Percentiles rank a stretch among this genome's conserved stretches.
Evolutionary conservation across 495 filamentous ascomycete genomes (phyloP).

Genomic region (Xylona heveae): DNA sequence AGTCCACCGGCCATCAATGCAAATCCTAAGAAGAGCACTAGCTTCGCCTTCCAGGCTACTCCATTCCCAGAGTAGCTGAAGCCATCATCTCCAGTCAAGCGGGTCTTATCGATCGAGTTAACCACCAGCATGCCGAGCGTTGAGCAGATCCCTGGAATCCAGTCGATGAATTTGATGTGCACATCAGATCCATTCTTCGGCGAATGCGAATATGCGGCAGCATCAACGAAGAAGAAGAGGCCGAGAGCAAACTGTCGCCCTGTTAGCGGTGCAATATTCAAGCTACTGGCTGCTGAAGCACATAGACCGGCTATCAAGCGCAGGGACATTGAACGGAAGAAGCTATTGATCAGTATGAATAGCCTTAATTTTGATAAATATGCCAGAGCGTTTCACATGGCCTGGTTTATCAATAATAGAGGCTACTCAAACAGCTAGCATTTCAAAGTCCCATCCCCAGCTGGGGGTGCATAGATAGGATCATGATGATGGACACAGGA

Average conservation of each 20-base stretch:
- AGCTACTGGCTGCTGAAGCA: too few relatives aligned
- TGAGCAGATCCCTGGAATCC: slow-evolving; percentile 93
- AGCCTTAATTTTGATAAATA: too few relatives aligned
- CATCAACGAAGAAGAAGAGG: slow-evolving; percentile 91
- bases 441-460: too few relatives aligned
- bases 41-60: slow-evolving; percentile 88
- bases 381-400: too few relatives aligned
- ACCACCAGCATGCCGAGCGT: slow-evolving; percentile 94
- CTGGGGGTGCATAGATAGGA: too few relatives aligned
- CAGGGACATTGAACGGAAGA: too few relatives aligned
- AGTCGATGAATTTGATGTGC: slow-evolving; percentile 93
- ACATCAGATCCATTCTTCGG: slow-evolving; percentile 54
- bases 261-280: too few relatives aligned
- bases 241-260: slow-evolving; percentile 98
- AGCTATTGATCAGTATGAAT: too few relatives aligned
- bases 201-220: slow-evolving; percentile 69
- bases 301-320: too few relatives aligned
- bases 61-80: slow-evolving; percentile 72
- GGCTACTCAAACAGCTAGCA: too few relatives aligned
- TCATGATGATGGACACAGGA: not conserved
- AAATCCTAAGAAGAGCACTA: slow-evolving; percentile 92
- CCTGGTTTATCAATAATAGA: too few relatives aligned
- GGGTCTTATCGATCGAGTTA: slow-evolving; percentile 89
- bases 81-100: slow-evolving; percentile 64
- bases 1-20: slow-evolving; percentile 85